These are phyloP conservation scores for Geranium incanum DNA, from an alignment of 441 rosid genomes.

Conservation along the genomic window DNA sequence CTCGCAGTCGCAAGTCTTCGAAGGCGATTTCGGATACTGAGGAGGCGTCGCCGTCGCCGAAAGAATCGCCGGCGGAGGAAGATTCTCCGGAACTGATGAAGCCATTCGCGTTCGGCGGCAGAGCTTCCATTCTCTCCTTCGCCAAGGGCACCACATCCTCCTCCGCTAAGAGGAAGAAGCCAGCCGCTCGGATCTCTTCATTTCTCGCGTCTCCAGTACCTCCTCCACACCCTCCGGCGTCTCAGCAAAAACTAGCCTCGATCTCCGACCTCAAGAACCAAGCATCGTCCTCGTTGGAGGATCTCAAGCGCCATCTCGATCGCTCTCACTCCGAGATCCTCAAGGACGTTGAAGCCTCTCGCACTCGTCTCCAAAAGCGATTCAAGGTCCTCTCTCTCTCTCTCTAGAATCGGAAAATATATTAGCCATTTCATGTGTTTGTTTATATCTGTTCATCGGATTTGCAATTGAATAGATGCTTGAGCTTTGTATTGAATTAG, in stretches of 20 bases:
- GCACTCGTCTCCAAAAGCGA: conserved; percentile 45
- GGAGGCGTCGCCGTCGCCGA: conserved; percentile 4
- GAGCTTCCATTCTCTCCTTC: conserved; percentile 8
- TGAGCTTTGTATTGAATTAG: background rate
- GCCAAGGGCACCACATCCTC: background rate
- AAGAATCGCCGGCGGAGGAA: background rate
- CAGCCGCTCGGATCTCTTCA: conserved; percentile 5
- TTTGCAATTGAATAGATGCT: background rate
- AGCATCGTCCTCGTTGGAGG: conserved; percentile 34
- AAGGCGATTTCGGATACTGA: background rate
- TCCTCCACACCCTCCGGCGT: conserved; percentile 22
- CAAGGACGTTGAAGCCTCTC: conserved; percentile 44
- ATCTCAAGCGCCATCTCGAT: conserved; percentile 37
- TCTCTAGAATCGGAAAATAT: background rate
- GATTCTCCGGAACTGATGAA: conserved; percentile 3
- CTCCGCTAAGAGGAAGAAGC: conserved; percentile 18
- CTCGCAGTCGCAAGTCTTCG: conserved; percentile 1
- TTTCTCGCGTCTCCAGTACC: background rate
- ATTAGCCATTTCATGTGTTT: background rate
- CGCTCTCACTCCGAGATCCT: conserved; percentile 45
- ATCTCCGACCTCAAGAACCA: conserved; percentile 37
- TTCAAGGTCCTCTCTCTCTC: conserved; percentile 30
- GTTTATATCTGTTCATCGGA: background rate
- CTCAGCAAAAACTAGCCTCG: conserved; percentile 23
- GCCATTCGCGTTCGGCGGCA: conserved; percentile 7